A percentile compares a stretch with the other conserved stretches of the same genome.
phyloP scores from a whole-genome alignment of 495 filamentous ascomycete genomes.

The Copromyces sp. region DNA sequence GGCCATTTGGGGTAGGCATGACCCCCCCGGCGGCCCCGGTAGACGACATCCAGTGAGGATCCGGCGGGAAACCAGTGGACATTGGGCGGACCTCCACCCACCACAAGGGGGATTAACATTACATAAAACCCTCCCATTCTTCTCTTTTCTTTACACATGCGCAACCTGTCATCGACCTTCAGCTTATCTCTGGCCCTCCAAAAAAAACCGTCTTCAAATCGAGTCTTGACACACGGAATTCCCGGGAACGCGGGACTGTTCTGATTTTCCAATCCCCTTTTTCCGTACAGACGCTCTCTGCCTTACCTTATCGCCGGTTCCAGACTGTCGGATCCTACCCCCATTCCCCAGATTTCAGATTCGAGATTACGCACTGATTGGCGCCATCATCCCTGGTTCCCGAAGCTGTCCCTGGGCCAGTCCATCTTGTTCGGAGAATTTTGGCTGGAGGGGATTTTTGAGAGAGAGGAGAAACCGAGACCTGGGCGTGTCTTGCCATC shows the following conservation, averaged over 20 bases:
- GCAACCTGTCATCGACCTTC: constrained; percentile 33
- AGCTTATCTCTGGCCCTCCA: constrained; percentile 32
- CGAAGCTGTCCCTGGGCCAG: constrained; percentile 14
- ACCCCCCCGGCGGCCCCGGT: not conserved
- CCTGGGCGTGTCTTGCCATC: not conserved
- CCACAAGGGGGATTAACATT: constrained; percentile 36
- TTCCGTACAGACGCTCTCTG: not conserved
- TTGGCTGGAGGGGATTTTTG: not conserved
- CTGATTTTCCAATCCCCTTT: constrained; percentile 15
- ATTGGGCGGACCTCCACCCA: constrained; percentile 21
- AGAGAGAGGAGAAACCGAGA: not conserved
- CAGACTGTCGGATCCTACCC: constrained; percentile 36
- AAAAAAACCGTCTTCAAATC: constrained; percentile 26
- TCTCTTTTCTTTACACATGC: constrained; percentile 38
- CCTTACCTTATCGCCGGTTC: constrained; percentile 29
- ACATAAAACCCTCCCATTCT: constrained; percentile 44
- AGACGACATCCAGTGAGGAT: not conserved
- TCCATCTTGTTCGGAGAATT: constrained; percentile 16
- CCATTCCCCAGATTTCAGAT: constrained; percentile 17
- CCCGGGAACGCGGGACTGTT: constrained; percentile 16
- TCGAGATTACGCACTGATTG: constrained; percentile 43
- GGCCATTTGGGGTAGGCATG: not conserved
- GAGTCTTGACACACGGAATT: constrained; percentile 27
- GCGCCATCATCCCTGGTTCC: constrained; percentile 22
- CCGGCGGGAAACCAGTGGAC: not conserved